Evolutionary conservation across 208 protist species (phyloP), one percentile per base, ranked within the genome.

Genomic region (Trypanosoma avium): DNA sequence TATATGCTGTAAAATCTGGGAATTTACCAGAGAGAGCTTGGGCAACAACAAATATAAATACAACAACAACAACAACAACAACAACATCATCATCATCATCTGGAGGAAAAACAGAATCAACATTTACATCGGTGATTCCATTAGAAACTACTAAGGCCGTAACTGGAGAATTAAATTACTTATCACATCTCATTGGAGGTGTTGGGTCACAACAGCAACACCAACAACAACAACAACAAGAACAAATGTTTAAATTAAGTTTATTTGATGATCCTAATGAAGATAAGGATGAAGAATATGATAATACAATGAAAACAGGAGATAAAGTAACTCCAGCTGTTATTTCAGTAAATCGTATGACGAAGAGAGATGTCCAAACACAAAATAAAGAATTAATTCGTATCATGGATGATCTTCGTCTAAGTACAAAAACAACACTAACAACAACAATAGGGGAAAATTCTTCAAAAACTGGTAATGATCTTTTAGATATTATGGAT

Each of bases 401-500:
- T 21, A 85, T 95, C 43, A 66, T 85, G 46, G 56, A 40, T 13
- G 78, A 65, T 19, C 58, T 95, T 21, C 33, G 33, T 17, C 15
- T 56, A 46, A 49, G 47, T 29, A 30, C 33, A 12, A 49, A 54
- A 21, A 30, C 33, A 12, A 21, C 48, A 27, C 22, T 15, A 15
- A 38, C 19, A 46, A 40, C 13, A n/a, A 24, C 33, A 32, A 36
- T 12, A n/a, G 61, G 42, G 3, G 62, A 26, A 32, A 70, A 36
- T 5, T 53, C 48, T n/a, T n/a, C n/a, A n/a, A n/a, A n/a, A n/a
- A n/a, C n/a, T n/a, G n/a, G n/a, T n/a, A n/a, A n/a, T 50, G 69
- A 89, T 49, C 55, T 95, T 55, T 70, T 95, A 8, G 86, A 95
- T 55, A 76, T 95, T 36, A 91, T 95, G 89, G 89, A 95, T 52